Conservation (phyloP, 352 stramenopile genomes). For the Globisporangium ultimum region DNA sequence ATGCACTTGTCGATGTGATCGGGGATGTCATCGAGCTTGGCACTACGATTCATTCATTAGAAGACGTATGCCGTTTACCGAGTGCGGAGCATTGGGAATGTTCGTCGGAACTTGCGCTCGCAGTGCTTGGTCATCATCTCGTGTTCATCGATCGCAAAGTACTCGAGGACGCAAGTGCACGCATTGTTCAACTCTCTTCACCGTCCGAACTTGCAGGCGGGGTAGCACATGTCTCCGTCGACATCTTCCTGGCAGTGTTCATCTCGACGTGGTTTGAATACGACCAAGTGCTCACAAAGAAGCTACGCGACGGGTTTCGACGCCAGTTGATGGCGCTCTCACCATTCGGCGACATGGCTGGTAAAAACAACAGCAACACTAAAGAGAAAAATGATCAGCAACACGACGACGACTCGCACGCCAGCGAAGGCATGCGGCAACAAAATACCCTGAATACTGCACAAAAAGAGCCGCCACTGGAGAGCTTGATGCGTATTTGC, state of each 20-base stretch:
- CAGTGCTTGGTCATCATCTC: constrained; percentile 42
- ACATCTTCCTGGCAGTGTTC: constrained; percentile 53
- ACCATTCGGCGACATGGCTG: constrained; percentile 11
- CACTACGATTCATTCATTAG: constrained; percentile 21
- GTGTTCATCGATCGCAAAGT: constrained; percentile 21
- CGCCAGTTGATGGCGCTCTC: constrained; percentile 33
- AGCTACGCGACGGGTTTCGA: constrained; percentile 47
- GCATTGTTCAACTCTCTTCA: neutral
- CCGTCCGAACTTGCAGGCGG: neutral
- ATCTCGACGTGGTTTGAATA: constrained; percentile 37
- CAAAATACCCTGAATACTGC: neutral
- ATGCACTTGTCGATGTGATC: constrained; percentile 52
- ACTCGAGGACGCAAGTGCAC: constrained; percentile 6
- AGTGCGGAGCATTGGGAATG: constrained; percentile 30
- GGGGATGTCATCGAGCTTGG: constrained; percentile 69
- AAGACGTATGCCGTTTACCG: constrained; percentile 26
- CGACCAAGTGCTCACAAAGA: constrained; percentile 35
- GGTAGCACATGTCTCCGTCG: constrained; percentile 21
- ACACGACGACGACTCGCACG: neutral
- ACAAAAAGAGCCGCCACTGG: constrained; percentile 21
- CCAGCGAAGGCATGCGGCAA: neutral
- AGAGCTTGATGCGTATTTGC: constrained; percentile 34
- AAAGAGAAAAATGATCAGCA: neutral
- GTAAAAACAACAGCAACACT: neutral
- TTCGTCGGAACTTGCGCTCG: constrained; percentile 22